These are phyloP conservation scores for Penicillium desertorum DNA, from an alignment of 495 filamentous ascomycete species.

Conservation along the genomic window DNA sequence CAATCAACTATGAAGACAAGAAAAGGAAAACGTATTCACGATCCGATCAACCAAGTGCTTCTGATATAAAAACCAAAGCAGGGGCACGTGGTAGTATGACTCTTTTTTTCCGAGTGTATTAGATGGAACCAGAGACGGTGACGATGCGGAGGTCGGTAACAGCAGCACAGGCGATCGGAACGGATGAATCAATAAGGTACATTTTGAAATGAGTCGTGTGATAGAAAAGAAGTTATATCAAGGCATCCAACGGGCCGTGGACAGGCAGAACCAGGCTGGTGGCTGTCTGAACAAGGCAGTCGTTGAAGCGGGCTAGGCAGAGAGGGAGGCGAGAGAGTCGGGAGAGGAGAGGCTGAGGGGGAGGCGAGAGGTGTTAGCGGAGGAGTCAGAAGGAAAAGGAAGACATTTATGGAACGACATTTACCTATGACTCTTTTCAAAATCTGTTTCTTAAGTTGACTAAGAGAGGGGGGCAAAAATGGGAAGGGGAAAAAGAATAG, in stretches of 20 bases:
- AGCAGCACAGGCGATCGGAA: constrained; percentile 32
- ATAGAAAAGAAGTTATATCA: constrained; percentile 9
- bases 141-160: constrained; percentile 25
- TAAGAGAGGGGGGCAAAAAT: constrained; percentile 15
- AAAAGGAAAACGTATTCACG: constrained; percentile 10
- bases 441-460: constrained; percentile 5
- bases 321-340: constrained; percentile 5
- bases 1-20: constrained; percentile 9
- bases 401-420: constrained; percentile 7
- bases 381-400: constrained; percentile 9
- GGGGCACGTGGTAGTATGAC: constrained; percentile 23
- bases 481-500: constrained; percentile 19
- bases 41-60: constrained; percentile 34
- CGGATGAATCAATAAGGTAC: constrained; percentile 29
- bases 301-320: constrained; percentile 22
- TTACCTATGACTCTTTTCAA: constrained; percentile 21
- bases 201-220: constrained; percentile 25
- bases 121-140: constrained; percentile 23
- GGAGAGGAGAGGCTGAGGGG: background rate
- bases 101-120: constrained; percentile 18
- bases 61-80: constrained; percentile 21
- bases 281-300: constrained; percentile 24
- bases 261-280: constrained; percentile 23
- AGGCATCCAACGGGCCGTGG: constrained; percentile 28
- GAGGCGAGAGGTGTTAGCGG: background rate